Evolutionary conservation across 306 rosid species (phyloP), one percentile per base, ranked within the genome.

Genomic region (Datisca glomerata): DNA sequence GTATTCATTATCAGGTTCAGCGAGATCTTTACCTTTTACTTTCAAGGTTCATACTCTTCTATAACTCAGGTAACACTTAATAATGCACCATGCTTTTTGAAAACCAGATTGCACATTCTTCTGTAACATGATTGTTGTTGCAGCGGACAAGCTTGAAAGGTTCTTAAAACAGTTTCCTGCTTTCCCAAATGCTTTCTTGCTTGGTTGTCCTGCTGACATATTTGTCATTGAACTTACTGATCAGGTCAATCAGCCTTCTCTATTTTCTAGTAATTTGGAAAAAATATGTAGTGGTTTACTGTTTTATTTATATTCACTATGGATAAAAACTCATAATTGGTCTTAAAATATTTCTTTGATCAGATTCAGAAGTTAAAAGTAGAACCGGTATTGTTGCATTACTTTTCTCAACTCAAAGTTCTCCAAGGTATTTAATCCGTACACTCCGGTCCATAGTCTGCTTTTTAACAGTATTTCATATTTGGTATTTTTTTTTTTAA

Each of bases 331-430:
- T 18, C 19, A 21, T n/a, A 20, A 47, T 37, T 57, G 10, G n/a
- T 34, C 17, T 47, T 2, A 20, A 28, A 45, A 14, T 65, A 41
- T 61, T 63, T 27, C 39, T 24, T 44, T 41, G 64, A 8, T 53
- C 92, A 91, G 98, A 85, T 91, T 64, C 98, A 66, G 49, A 91
- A 85, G 77, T 61, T 91, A 32, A 91, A 91, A 68, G 86, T 85
- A 68, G 98, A 91, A 75, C 98, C 96, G 8, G 98, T 78, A 41
- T 75, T 91, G 49, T 65, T 91, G 45, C 96, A 91, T 67, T 91
- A 91, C 73, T 79, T 91, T 21, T 78, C 84, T 24, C 74, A 73
- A 43, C 72, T 91, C 18, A 73, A 34, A 64, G 76, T 66, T 61
- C 94, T 91, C 34, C 80, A 62, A 59, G 98, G 98, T 80, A 78